Base-by-base conservation (phyloP, 2,329 filamentous ascomycete species). In the Claviceps monticola region DNA sequence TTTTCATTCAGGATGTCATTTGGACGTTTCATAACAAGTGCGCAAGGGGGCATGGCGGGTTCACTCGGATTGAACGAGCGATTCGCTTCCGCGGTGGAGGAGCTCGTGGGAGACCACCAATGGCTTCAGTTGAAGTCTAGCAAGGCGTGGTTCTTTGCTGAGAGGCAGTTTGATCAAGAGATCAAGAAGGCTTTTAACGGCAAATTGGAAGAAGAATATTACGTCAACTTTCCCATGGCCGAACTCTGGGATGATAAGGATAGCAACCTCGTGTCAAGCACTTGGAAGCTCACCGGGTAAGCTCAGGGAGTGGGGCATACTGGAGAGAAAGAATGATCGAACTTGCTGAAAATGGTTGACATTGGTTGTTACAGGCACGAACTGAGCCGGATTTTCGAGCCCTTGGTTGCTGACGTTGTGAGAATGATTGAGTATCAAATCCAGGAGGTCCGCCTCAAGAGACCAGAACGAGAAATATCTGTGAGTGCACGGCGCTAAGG, bases 51-150 rank as follows among this genome's bases (percentile, higher is more conserved):
- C 2, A 62, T 59, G 58, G 55, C 55, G 7, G 60, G 60, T 3
- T 62, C 59, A 13, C 38, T 62, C 0, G 56, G 54, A 1, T 51
- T 62, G 4, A 62, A 62, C 34, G 36, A 52, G 13, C 50, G 55
- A 2, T 62, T 62, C 26, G 42, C 19, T 1, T 53, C 56, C 2
- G 56, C 52, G 0, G 54, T 62, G 11, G 41, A 55, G 14, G 34
- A 51, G 9, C 45, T 60, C 0, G 54, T 61, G 2, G 58, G 58
- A 11, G 53, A 57, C 0, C 41, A 55, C 0, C 52, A 56, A 21
- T 60, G 54, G 54, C 2, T 21, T 16, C 16, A 29, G 0, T 23
- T 60, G 0, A 54, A 55, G 29, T 45, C 39, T 11, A 56, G 49
- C 48, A 52, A 49, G 13, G 54, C 49, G 1, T 57, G 55, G 39